Base-by-base conservation (phyloP, 306 rosid species). In the Rubus parviflorus region DNA sequence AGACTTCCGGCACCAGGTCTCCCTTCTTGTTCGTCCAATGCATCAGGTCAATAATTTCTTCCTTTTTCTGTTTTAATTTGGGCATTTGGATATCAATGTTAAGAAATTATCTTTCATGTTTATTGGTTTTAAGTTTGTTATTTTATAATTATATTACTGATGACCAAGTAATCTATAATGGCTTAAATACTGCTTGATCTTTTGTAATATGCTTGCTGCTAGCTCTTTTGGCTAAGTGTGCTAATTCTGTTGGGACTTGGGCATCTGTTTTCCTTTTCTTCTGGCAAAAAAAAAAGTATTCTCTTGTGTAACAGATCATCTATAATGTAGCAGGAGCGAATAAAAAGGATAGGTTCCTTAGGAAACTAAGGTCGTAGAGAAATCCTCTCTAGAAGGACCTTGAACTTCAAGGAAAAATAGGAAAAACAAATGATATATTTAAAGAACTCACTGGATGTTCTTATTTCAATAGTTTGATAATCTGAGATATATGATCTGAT, bases 11-110 rank as follows among this genome's bases (percentile, higher is more conserved):
- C 99, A 95, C 76, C 96, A 91, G 83, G 96, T 90, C 70, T 95
- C 97, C 51, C 95, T 92, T 79, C 83, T 95, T 52, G 96, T 95
- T 79, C 97, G 94, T 65, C 99, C 99, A 63, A 95, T 95, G 97
- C 97, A 87, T 87, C 99, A 95, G 97, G 99, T 92, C 73, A 72
- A 75, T 73, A 64, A 70, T 56, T 68, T 72, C 51, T 30, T 68
- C 41, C 15, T 12, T 30, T 63, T 69, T 19, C 7, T 73, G 54
- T 65, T 63, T 54, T 40, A 19, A 41, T 74, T 80, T 4, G 30
- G 70, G 22, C 74, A 42, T 14, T 53, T 77, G 48, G 37, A 72
- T 77, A 37, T n/a, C 48, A 48, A 57, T 77, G 35, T 35, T 25
- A 8, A 14, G 35, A 17, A 66, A n/a, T 46, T 14, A 6, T 9